These are phyloP conservation scores for Nothophoma quercina DNA, from an alignment of 2,329 filamentous ascomycete species.

Conservation along the genomic window DNA sequence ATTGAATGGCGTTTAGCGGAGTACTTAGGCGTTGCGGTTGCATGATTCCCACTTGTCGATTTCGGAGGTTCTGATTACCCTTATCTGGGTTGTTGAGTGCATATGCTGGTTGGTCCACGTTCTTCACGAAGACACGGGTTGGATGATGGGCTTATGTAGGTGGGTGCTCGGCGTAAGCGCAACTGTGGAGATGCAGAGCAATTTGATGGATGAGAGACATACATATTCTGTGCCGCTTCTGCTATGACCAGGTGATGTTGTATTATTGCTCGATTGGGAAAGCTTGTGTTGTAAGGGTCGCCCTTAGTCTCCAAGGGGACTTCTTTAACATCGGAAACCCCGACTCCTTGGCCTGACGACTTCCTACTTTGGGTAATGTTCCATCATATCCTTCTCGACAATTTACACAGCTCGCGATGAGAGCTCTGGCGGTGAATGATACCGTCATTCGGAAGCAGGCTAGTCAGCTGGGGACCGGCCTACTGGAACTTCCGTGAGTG, in stretches of 20 bases:
- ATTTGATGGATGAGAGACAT: slow-evolving; percentile 3
- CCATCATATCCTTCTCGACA: neutral
- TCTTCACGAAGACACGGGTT: slow-evolving; percentile 7
- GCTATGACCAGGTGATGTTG: neutral
- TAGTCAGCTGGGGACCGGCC: neutral
- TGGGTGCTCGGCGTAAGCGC: slow-evolving; percentile 11
- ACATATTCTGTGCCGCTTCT: neutral
- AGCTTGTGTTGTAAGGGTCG: neutral
- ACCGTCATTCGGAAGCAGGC: neutral
- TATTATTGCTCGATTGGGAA: neutral
- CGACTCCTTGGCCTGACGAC: neutral
- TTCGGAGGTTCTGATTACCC: slow-evolving; percentile 9
- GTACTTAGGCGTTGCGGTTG: slow-evolving; percentile 14
- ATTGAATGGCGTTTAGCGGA: slow-evolving; percentile 12
- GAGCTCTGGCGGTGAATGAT: neutral
- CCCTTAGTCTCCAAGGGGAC: slow-evolving; percentile 6
- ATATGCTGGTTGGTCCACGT: slow-evolving; percentile 9
- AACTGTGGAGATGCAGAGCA: slow-evolving; percentile 7
- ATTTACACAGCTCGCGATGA: neutral
- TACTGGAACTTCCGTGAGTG: neutral
- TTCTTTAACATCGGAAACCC: neutral
- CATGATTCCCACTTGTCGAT: slow-evolving; percentile 19
- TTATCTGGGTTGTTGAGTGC: slow-evolving; percentile 13
- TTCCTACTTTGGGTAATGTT: neutral
- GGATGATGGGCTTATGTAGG: slow-evolving; percentile 7